A percentile compares a stretch with the other conserved stretches of the same genome.
Conservation (phyloP, 140 eudicot species). For the Senecio squalidus region DNA sequence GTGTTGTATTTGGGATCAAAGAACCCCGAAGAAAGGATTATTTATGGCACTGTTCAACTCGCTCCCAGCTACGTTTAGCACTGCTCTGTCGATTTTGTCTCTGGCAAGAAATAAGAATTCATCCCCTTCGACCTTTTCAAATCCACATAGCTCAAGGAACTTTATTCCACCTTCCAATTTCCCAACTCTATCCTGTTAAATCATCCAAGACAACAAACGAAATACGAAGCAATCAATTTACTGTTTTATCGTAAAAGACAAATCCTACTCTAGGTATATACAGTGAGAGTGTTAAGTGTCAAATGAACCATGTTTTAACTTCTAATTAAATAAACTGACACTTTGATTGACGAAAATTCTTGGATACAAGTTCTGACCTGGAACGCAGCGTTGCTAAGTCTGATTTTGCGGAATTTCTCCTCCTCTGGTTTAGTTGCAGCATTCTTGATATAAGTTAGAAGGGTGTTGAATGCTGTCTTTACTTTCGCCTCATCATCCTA, state of each 20-base stretch:
- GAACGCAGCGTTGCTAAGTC: slow-evolving; percentile 77
- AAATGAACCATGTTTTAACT: no score
- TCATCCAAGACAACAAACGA: not conserved
- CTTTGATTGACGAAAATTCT: no score
- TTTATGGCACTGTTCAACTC: slow-evolving; percentile 81
- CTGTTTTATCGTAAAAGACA: no score
- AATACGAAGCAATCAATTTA: not conserved
- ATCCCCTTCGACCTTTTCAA: slow-evolving; percentile 74
- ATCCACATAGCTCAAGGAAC: slow-evolving; percentile 87
- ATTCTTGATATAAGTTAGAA: slow-evolving; percentile 67
- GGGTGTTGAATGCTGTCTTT: slow-evolving; percentile 88
- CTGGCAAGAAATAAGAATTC: slow-evolving; percentile 74
- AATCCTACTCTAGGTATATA: no score
- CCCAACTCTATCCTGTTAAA: slow-evolving; percentile 79
- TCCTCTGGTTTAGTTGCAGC: slow-evolving; percentile 88
- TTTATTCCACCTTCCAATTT: slow-evolving; percentile 75
- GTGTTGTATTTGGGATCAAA: slow-evolving; percentile 22
- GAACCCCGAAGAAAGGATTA: slow-evolving; percentile 96
- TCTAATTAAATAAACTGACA: no score
- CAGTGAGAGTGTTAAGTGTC: no score
- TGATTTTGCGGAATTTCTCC: slow-evolving; percentile 89
- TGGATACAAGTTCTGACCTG: slow-evolving; percentile 46
- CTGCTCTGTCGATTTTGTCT: slow-evolving; percentile 75
- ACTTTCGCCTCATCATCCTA: slow-evolving; percentile 90
- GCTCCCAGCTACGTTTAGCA: slow-evolving; percentile 68